Evolutionary conservation across 1,284 basidiomycete genomes (phyloP).

Genomic region (Ceratobasidium sp.): DNA sequence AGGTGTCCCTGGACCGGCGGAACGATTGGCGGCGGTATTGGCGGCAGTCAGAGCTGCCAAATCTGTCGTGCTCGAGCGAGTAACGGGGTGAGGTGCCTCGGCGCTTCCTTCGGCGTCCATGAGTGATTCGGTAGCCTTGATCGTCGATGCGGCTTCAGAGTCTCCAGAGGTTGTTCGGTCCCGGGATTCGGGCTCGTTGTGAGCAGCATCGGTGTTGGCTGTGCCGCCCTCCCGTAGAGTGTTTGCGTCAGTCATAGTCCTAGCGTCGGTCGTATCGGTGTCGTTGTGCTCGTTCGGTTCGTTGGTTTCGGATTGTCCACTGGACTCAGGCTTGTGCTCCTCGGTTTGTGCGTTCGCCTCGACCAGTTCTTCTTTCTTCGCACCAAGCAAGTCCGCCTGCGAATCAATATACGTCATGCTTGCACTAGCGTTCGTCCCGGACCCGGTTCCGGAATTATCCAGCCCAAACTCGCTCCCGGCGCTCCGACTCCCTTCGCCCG

Average conservation of each 20-base stretch:
- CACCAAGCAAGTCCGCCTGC: no score
- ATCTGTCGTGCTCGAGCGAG: slow-evolving; percentile 15
- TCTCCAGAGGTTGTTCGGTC: slow-evolving; percentile 31
- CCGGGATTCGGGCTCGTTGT: slow-evolving; percentile 6
- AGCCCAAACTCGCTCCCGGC: no score
- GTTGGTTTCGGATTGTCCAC: no score
- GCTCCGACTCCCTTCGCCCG: no score
- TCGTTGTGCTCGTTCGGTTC: not conserved
- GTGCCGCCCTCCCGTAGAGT: not conserved
- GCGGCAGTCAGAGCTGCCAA: slow-evolving; percentile 20
- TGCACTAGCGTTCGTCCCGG: not conserved
- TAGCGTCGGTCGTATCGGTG: slow-evolving; percentile 14
- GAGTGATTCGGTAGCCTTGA: not conserved
- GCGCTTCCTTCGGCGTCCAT: not conserved
- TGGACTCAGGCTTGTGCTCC: no score
- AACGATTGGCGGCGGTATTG: slow-evolving; percentile 30
- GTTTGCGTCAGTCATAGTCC: slow-evolving; percentile 18
- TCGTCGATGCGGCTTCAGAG: slow-evolving; percentile 25
- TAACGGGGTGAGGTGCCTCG: not conserved
- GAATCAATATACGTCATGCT: slow-evolving; percentile 27
- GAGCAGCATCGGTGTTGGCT: not conserved
- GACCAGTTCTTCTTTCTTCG: no score
- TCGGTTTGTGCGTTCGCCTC: no score
- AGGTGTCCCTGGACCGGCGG: not conserved
- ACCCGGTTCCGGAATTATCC: no score